Percentiles rank a stretch among this genome's conserved stretches.
phyloP scores from a whole-genome alignment of 2,329 filamentous ascomycete genomes.

The Elsinoe arachidis region DNA sequence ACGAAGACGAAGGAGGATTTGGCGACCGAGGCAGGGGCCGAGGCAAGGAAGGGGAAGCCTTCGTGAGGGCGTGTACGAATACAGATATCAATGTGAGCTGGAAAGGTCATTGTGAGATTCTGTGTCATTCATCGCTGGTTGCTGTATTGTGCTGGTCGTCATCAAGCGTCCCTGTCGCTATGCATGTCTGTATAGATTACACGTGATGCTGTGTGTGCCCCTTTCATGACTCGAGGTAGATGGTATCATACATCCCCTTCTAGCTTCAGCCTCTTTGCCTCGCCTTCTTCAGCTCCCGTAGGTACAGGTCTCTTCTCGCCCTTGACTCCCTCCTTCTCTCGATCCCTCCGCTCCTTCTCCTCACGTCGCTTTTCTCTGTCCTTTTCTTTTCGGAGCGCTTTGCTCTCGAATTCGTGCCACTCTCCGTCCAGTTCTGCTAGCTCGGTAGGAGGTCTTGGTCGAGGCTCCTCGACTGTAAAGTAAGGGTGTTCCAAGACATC shows the following conservation, averaged over 20 bases:
- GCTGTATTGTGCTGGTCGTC: neutral
- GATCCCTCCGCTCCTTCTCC: constrained; percentile 40
- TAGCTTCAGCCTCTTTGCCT: constrained; percentile 22
- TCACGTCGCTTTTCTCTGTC: constrained; percentile 48
- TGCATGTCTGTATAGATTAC: constrained; percentile 1
- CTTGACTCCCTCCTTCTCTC: constrained; percentile 30
- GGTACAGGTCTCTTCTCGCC: constrained; percentile 21
- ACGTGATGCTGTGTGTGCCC: neutral
- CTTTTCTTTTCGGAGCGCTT: constrained; percentile 83
- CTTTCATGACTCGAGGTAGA: neutral
- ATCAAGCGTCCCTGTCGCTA: neutral
- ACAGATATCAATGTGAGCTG: neutral
- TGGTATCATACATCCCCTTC: constrained; percentile 2
- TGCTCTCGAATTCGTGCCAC: constrained; percentile 98
- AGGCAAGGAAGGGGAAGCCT: constrained; percentile 37
- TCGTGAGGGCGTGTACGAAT: constrained; percentile 19
- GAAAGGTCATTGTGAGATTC: neutral
- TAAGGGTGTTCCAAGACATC: constrained; percentile 82
- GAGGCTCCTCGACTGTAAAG: constrained; percentile 74
- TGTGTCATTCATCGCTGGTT: neutral
- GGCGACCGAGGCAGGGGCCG: constrained; percentile 41
- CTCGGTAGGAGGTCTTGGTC: constrained; percentile 69
- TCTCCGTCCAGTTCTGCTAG: constrained; percentile 78
- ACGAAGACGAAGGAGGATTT: constrained; percentile 34
- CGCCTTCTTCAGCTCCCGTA: constrained; percentile 23